phyloP scores from a whole-genome alignment of 768 basidiomycete species.

The Lentinula raphanica region DNA sequence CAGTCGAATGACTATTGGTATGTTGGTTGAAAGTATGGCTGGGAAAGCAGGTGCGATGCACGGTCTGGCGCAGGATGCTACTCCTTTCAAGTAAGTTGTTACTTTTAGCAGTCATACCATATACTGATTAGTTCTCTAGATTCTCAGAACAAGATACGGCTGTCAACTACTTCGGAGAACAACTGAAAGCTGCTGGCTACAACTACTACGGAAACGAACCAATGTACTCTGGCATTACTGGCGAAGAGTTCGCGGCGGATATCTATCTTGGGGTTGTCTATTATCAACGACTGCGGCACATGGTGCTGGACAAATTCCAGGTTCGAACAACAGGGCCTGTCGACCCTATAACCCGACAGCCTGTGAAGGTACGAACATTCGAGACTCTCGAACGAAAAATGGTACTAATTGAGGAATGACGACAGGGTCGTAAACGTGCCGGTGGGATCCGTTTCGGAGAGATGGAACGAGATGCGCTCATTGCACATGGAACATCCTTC shows the following conservation, averaged over 20 bases:
- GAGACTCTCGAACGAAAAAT: background rate
- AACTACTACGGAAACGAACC: slow-evolving; percentile 99
- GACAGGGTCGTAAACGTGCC: slow-evolving; percentile 91
- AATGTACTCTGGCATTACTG: slow-evolving; percentile 99
- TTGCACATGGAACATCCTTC: slow-evolving; percentile 98
- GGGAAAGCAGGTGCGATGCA: slow-evolving; percentile 99
- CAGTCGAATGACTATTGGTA: slow-evolving; percentile 99
- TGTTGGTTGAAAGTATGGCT: slow-evolving; percentile 99
- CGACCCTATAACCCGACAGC: slow-evolving; percentile 92
- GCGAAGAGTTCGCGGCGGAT: slow-evolving; percentile 96
- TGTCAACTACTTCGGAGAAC: slow-evolving; percentile 94
- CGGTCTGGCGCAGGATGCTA: slow-evolving; percentile 96
- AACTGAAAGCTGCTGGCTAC: slow-evolving; percentile 89
- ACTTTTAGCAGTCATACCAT: slow-evolving; percentile 10
- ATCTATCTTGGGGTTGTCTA: slow-evolving; percentile 99
- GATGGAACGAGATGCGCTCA: slow-evolving; percentile 99
- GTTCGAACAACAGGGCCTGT: slow-evolving; percentile 98
- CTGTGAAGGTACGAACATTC: slow-evolving; percentile 72
- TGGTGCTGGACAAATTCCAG: slow-evolving; percentile 99
- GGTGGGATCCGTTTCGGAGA: slow-evolving; percentile 99
- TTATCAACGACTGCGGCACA: slow-evolving; percentile 97
- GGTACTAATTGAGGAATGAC: background rate
- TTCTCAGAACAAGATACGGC: slow-evolving; percentile 98
- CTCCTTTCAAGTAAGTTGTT: slow-evolving; percentile 80
- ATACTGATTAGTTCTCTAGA: slow-evolving; percentile 31